Evolutionary conservation across 345 rosid species (phyloP), one percentile per base, ranked within the genome.

Genomic region (Hypericum perforatum): DNA sequence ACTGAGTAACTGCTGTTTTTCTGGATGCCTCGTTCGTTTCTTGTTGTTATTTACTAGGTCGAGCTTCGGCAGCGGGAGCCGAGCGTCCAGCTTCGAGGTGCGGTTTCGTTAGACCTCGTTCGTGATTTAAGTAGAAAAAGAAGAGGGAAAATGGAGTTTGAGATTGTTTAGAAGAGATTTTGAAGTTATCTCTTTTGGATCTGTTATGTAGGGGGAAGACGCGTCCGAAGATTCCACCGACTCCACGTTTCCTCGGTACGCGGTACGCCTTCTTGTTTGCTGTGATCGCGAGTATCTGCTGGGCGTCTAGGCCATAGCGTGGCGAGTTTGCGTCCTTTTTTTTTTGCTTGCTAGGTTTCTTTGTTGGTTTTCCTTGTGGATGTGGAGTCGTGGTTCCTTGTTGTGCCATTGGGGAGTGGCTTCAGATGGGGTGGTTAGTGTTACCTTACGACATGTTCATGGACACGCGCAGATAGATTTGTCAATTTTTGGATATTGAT

Each of bases 231-330:
- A 52, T 39, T 52, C 53, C 11, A 67, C 46, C 55, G 61, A 51
- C 52, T 47, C 54, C 6, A 52, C 61, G 56, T 47, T 61, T 22
- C 71, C 71, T 40, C 39, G 55, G 37, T 67, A 67, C 57, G 71
- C 58, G 7, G 71, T 57, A 56, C 50, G 66, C 56, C 49, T 44
- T 60, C 39, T 16, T 39, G 8, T 40, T 16, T 53, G 9, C 47
- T 39, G 46, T 22, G 32, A 22, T 22, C 32, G 32, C 4, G 32
- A 22, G 32, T 22, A 22, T 22, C 4, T 22, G 32, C 32, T 22
- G 2, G 32, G 32, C 32, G 32, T 22, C 32, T 22, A 22, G 13
- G 52, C 36, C 46, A 16, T 53, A 41, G 38, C 9, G 16, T 29
- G 9, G 12, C 32, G 36, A 6, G 11, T 55, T 37, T 13, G 37